Conservation (phyloP, 1,284 basidiomycete genomes). For the Ceratobasidium sp. region DNA sequence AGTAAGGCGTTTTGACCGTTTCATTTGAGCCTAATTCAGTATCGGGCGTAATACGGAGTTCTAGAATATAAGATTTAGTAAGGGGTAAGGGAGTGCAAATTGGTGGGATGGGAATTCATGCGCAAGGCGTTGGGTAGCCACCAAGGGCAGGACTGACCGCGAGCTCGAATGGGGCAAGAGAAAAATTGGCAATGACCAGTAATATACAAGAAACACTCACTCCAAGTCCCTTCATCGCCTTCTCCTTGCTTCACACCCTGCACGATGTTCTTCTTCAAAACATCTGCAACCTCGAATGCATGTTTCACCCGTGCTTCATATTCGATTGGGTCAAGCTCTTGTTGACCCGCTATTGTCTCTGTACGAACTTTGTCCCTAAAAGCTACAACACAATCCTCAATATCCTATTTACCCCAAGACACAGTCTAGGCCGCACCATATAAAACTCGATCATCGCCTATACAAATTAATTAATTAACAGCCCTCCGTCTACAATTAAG, state of each 20-base stretch:
- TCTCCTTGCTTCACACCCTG: slow-evolving; percentile 61
- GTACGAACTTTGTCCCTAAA: slow-evolving; percentile 71
- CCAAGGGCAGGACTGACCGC: too few species aligned
- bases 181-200: background rate
- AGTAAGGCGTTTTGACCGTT: slow-evolving; percentile 61
- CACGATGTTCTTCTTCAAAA: slow-evolving; percentile 73
- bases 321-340: slow-evolving; percentile 53
- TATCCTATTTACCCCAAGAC: slow-evolving; percentile 33
- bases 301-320: slow-evolving; percentile 62
- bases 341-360: slow-evolving; percentile 54
- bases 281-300: slow-evolving; percentile 67
- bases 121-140: too few species aligned
- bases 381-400: slow-evolving; percentile 53
- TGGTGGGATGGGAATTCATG: background rate
- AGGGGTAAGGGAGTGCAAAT: slow-evolving; percentile 35
- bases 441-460: slow-evolving; percentile 63
- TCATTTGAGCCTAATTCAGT: slow-evolving; percentile 79
- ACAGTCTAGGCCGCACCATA: slow-evolving; percentile 52
- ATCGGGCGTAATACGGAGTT: slow-evolving; percentile 65
- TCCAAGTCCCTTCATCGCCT: slow-evolving; percentile 58
- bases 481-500: background rate
- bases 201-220: slow-evolving; percentile 52
- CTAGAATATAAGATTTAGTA: slow-evolving; percentile 50
- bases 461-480: slow-evolving; percentile 27
- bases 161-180: too few species aligned